Base-by-base conservation (phyloP, 2,329 filamentous ascomycete genomes). In the Neofusicoccum umdonicola region DNA sequence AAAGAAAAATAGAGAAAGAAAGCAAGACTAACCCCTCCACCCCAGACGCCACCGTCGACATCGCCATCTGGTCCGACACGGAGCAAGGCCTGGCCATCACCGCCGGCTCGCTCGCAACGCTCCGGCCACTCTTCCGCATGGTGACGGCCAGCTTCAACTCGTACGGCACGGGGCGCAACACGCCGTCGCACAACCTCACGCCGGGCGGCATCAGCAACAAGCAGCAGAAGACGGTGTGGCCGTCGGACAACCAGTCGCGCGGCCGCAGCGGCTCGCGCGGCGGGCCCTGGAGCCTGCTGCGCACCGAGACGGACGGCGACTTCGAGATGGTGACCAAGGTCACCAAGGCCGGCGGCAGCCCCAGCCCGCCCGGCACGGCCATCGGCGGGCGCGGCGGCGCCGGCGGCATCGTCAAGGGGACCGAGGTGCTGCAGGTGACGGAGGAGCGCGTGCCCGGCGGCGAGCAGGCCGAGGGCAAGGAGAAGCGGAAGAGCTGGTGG, bases 11-110 rank as follows among this genome's bases (percentile, higher is more conserved):
- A 13, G 4, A 22, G 2, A 9, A 34, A n/a, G 15, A n/a, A 47
- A 41, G 12, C 17, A 44, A 12, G 11, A n/a, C 17, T 11, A 13
- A 13, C 11, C 9, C 17, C 19, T 3, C 31, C 15, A 3, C 35
- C 9, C 22, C 42, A 64, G 62, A 19, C 8, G 51, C 62, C 8
- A 77, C 75, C 11, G 65, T 76, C 44, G 74, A 77, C 51, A 75
- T 77, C 35, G 75, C 75, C 11, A 76, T 77, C 51, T 77, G 75
- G 75, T 73, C 71, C 60, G 73, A 76, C 64, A 71, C 70, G 11
- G 75, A 77, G 61, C 74, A 70, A 27, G 75, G 73, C 35, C 72
- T 77, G 7, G 75, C 72, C 58, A 75, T 77, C 45, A 75, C 74
- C 4, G 74, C 75, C 13, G 74, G 73, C 31, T 73, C 70, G 65